phyloP scores from a whole-genome alignment of 805 yeast species.

The Candida nemodendra region DNA sequence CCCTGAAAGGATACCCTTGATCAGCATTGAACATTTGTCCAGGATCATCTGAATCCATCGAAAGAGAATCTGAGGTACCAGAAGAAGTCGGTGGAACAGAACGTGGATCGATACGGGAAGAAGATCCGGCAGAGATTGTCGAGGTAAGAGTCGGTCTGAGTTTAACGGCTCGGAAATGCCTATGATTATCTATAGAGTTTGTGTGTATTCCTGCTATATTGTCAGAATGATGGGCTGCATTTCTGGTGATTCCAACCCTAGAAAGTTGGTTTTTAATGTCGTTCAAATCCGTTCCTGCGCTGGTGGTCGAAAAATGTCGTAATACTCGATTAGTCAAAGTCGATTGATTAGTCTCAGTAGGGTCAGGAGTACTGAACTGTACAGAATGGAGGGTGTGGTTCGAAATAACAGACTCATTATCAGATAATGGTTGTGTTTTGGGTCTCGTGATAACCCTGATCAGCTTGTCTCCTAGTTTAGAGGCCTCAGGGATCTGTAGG shows the following conservation, averaged over 20 bases:
- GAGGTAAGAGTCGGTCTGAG: no score
- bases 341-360: neutral
- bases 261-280: slow-evolving; percentile 34
- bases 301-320: slow-evolving; percentile 31
- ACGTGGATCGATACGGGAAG: no score
- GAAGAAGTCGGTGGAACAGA: no score
- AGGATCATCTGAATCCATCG: no score
- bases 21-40: no score
- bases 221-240: slow-evolving; percentile 43
- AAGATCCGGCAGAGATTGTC: no score
- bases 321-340: slow-evolving; percentile 16
- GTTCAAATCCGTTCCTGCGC: slow-evolving; percentile 29
- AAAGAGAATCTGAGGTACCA: no score
- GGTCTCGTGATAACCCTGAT: slow-evolving; percentile 26
- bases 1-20: no score
- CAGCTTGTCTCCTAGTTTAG: slow-evolving; percentile 26
- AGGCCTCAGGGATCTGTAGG: slow-evolving; percentile 21
- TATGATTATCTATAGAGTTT: slow-evolving; percentile 16
- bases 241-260: slow-evolving; percentile 38
- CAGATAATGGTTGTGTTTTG: slow-evolving; percentile 16
- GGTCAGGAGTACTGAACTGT: neutral
- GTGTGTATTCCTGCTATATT: slow-evolving; percentile 44
- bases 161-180: no score
- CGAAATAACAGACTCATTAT: slow-evolving; percentile 23
- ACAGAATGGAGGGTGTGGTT: neutral